Base-by-base conservation (phyloP, 192 early-diverging fungal species). In the Linnemannia elongata region DNA sequence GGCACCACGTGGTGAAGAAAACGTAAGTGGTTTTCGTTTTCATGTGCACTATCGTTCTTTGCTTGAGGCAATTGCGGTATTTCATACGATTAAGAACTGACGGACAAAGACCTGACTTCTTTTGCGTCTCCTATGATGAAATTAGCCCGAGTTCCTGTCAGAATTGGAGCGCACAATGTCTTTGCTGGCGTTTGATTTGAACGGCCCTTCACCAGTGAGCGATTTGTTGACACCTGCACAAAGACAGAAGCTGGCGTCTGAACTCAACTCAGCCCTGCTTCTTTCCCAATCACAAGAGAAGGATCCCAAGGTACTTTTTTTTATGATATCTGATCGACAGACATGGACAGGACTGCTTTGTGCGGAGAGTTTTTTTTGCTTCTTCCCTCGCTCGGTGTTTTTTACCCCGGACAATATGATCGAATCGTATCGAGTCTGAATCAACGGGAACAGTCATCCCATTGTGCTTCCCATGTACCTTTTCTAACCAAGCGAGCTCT, bases 121-220 rank as follows among this genome's bases (percentile, higher is more conserved):
- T 71, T 42, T 91, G 57, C 12, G 57, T 33, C 12, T 30, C n/a
- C 12, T 55, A 4, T 52, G 49, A 60, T 69, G 30, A 47, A 8
- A 13, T 69, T 79, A 96, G 89, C 97, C 98, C 12, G 99, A 99
- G 88, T 96, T 99, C 89, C 83, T 99, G 52, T 91, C 95, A 38
- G 99, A 99, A 83, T 89, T 99, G 54, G 99, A 99, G 80, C 91
- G 94, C 44, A 98, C 98, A 15, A 99, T 99, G 98, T 96, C 98
- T 3, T 89, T 99, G 73, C 90, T 99, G 68, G 99, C 97, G 8
- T 99, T 99, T 89, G 97, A 98, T 38, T 88, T 94, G 63, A 88
- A 82, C 27, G 79, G 82, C 1, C 77, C 88, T 24, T 97, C 96
- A 9, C 97, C 99, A 33, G 93, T 99, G 30, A 93, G 93, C 7